phyloP scores from a whole-genome alignment of 495 filamentous ascomycete species.

The Hyaloscypha variabilis region DNA sequence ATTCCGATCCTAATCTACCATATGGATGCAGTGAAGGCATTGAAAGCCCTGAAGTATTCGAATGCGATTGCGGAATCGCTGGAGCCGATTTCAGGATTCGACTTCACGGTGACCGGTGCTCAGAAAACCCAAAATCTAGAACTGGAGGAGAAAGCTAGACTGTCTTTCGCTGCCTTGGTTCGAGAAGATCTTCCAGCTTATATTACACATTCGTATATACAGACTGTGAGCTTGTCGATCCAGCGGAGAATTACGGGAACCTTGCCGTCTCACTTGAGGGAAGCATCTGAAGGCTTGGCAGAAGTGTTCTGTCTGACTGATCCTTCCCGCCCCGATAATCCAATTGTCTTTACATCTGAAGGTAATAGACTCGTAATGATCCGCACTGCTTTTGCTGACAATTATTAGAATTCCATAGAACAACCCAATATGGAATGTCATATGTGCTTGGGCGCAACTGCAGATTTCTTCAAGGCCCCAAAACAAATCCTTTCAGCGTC shows the following conservation, averaged over 20 bases:
- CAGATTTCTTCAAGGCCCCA: conserved; percentile 65
- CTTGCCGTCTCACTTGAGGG: conserved; percentile 51
- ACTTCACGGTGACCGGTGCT: conserved; percentile 45
- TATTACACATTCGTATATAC: conserved; percentile 63
- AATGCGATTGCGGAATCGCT: conserved; percentile 63
- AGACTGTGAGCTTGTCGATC: conserved; percentile 59
- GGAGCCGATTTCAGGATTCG: conserved; percentile 46
- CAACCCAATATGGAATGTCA: conserved; percentile 62
- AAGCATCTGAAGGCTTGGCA: conserved; percentile 69
- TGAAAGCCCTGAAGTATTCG: conserved; percentile 72
- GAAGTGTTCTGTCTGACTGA: conserved; percentile 81
- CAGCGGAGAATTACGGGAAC: conserved; percentile 59
- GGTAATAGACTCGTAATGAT: conserved; percentile 44
- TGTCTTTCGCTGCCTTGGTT: conserved; percentile 62
- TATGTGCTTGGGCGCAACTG: conserved; percentile 64
- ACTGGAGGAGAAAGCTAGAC: conserved; percentile 58
- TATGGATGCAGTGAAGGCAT: conserved; percentile 66
- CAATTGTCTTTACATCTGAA: conserved; percentile 78
- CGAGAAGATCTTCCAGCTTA: conserved; percentile 71
- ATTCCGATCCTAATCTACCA: conserved; percentile 71
- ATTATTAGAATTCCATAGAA: conserved; percentile 57
- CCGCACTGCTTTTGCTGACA: neutral
- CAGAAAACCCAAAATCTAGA: conserved; percentile 51
- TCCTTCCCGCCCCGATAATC: conserved; percentile 72
- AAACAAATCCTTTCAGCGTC: conserved; percentile 52